Base-by-base conservation (phyloP, 2,329 filamentous ascomycete species). In the Trichoderma sp. region DNA sequence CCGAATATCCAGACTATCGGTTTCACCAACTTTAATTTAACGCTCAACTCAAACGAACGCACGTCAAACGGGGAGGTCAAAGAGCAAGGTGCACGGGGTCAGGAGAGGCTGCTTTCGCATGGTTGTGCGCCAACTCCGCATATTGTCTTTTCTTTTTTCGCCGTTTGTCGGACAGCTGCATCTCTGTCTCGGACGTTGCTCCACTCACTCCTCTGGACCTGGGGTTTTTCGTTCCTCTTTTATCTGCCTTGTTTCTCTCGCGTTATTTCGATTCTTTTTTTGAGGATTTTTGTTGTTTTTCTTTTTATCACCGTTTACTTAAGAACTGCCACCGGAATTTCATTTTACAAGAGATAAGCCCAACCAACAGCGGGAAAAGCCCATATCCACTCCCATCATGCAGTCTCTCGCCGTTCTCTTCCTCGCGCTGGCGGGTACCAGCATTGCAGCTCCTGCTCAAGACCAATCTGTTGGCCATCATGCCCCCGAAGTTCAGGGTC, bases 351-450 rank as follows among this genome's bases (percentile, higher is more conserved):
- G 2, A 50, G 4, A 45, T 16, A 33, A 16, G 14, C 14, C 35
- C 2, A 45, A 16, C 35, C n/a, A 63, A 31, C 56, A 33, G 14
- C 59, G 38, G 24, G 33, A 50, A 16, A 56, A 21, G 2, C 6
- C 41, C 21, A 66, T 21, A 16, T 27, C 31, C 62, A 38, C 21
- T 45, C 11, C 27, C 27, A 53, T 11, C 31, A 71, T 71, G 68
- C 21, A 60, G 68, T 21, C 59, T 8, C 66, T 71, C 29, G 24
- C 45, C 80, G 77, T 79, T 29, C 50, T 68, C 16, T 33, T 74
- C 53, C n/a, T 50, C 3, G 18, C 35, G 11, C 24, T 63, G 24
- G 64, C 53, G 8, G 38, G 53, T n/a, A 4, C 29, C 12, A 16
- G 31, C 38, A 4, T 31, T 8, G 72, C 64, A 9, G 56, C 35